Conservation (phyloP, 2,329 filamentous ascomycete species). For the Chaetomiaceae sp. region DNA sequence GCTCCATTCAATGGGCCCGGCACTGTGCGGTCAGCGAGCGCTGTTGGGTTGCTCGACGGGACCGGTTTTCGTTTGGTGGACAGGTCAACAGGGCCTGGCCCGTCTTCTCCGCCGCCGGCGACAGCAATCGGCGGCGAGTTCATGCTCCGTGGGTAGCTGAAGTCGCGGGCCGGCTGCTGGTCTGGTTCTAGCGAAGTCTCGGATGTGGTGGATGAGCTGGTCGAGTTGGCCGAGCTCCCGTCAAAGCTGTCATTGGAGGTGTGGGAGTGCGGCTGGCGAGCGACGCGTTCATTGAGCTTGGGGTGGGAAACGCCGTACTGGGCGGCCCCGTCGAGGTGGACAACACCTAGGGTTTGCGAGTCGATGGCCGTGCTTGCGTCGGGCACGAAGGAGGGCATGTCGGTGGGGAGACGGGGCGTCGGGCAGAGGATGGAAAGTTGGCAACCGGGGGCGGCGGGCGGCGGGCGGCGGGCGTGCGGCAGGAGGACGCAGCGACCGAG, state of each 20-base stretch:
- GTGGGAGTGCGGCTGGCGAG: slow-evolving; percentile 34
- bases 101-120: slow-evolving; percentile 33
- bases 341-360: slow-evolving; percentile 37
- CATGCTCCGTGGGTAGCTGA: slow-evolving; percentile 46
- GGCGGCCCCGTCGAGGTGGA: slow-evolving; percentile 38
- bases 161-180: slow-evolving; percentile 38
- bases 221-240: slow-evolving; percentile 48
- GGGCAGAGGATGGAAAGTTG: slow-evolving; percentile 1
- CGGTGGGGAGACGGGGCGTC: slow-evolving; percentile 14
- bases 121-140: slow-evolving; percentile 53
- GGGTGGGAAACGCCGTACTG: slow-evolving; percentile 29
- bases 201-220: slow-evolving; percentile 39
- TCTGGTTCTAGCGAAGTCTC: slow-evolving; percentile 41
- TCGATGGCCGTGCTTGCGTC: slow-evolving; percentile 40
- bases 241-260: slow-evolving; percentile 48
- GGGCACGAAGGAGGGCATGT: slow-evolving; percentile 51
- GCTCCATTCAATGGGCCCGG: slow-evolving; percentile 14
- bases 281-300: slow-evolving; percentile 30
- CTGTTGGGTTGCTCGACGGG: slow-evolving; percentile 22
- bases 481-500: slow-evolving; percentile 16
- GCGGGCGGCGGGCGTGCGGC: slow-evolving; percentile 13
- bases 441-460: slow-evolving; percentile 13
- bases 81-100: slow-evolving; percentile 21
- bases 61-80: slow-evolving; percentile 20
- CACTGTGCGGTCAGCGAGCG: slow-evolving; percentile 27